phyloP scores from a whole-genome alignment of 176 grass and related monocot genomes.

The Elaeis guineensis region DNA sequence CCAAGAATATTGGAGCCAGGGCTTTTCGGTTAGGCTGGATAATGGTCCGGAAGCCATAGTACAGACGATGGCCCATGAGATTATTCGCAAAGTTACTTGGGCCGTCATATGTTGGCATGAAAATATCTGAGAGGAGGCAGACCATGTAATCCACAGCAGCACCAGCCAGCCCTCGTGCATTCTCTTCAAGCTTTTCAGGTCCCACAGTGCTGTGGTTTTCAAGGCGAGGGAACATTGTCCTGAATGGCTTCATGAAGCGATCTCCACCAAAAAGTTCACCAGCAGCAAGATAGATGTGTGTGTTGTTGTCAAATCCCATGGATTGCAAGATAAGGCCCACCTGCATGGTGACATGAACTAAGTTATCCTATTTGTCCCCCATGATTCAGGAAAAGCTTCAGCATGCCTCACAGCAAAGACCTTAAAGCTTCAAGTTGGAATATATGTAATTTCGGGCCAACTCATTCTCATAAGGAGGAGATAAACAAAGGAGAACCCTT shows the following conservation, averaged over 20 bases:
- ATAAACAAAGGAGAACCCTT: too few relatives aligned
- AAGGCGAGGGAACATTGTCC: conserved; percentile 57
- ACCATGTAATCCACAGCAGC: conserved; percentile 99
- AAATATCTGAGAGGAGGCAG: conserved; percentile 91
- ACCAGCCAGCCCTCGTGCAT: conserved; percentile 55
- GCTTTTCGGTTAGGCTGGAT: conserved; percentile 85
- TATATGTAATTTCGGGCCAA: too few relatives aligned
- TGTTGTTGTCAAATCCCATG: conserved; percentile 77
- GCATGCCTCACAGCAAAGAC: too few relatives aligned
- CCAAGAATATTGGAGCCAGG: conserved; percentile 78
- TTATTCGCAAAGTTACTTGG: conserved; percentile 99
- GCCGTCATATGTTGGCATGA: conserved; percentile 91
- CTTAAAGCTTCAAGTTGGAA: too few relatives aligned
- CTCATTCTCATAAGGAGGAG: too few relatives aligned
- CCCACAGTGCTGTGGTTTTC: conserved; percentile 72
- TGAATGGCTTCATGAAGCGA: conserved; percentile 91
- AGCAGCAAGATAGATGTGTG: conserved; percentile 84
- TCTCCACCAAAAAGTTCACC: conserved; percentile 85
- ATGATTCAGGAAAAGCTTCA: neutral
- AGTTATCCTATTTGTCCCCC: conserved; percentile 6
- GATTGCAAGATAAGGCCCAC: conserved; percentile 66
- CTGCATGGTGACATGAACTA: conserved; percentile 31
- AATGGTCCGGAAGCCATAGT: conserved; percentile 80
- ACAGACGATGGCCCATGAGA: conserved; percentile 89
- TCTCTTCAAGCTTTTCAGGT: conserved; percentile 69